Conservation (phyloP, 225 moss, liverwort and hornwort species). For the Rhytidiadelphus loreus region DNA sequence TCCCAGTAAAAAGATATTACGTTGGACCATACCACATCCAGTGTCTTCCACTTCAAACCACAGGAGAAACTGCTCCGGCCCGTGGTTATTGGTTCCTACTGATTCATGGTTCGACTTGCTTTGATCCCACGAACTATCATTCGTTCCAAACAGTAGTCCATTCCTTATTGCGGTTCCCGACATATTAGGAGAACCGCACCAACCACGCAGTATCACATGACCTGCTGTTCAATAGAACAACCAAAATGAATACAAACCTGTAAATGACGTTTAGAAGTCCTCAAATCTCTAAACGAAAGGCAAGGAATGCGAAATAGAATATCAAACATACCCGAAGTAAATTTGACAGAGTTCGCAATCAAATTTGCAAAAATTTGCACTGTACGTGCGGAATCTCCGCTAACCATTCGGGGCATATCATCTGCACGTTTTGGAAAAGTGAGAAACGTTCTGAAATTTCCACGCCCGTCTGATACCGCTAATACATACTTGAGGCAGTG, state of each 20-base stretch:
- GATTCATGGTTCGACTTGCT: conserved; percentile 6
- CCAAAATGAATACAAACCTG: background rate
- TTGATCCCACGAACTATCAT: conserved; percentile 22
- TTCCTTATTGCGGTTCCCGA: conserved; percentile 23
- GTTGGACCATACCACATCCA: conserved; percentile 50
- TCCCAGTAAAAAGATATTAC: background rate
- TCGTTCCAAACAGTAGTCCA: conserved; percentile 25
- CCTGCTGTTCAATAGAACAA: conserved; percentile 44
- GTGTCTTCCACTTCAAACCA: conserved; percentile 92
- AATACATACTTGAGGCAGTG: background rate
- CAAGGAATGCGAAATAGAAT: background rate
- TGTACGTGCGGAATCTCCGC: conserved; percentile 67
- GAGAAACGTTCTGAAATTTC: background rate
- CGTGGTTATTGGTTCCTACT: conserved; percentile 3
- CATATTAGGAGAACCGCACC: conserved; percentile 41
- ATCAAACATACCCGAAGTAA: conserved; percentile 41
- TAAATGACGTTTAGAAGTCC: background rate
- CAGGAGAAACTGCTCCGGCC: conserved; percentile 36
- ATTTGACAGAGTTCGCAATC: conserved; percentile 69
- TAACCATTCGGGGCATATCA: conserved; percentile 51
- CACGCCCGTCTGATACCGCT: background rate
- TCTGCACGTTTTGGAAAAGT: conserved; percentile 21
- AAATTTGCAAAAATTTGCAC: conserved; percentile 73
- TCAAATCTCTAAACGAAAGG: background rate
- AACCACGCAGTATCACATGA: conserved; percentile 69